Conservation (phyloP, 2,329 filamentous ascomycete genomes). For the Furcasterigmium furcatum region DNA sequence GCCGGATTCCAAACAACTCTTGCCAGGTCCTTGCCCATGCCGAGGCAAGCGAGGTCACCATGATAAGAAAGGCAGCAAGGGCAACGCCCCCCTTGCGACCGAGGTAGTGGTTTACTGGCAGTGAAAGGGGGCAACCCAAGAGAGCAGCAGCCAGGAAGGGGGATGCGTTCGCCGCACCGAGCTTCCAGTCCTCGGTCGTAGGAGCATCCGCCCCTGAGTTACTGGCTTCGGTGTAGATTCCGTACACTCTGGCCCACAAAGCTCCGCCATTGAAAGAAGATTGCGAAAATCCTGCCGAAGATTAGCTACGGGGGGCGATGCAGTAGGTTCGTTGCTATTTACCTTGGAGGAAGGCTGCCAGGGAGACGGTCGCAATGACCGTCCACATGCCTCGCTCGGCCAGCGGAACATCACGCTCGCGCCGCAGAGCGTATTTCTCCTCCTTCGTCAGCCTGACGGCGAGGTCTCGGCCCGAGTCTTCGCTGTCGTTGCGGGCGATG, state of each 20-base stretch:
- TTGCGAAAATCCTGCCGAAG: conserved; percentile 32
- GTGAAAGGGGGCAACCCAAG: conserved; percentile 32
- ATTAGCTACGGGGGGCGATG: too few species aligned
- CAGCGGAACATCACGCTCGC: conserved; percentile 33
- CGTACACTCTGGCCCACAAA: conserved; percentile 16
- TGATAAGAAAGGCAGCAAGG: conserved; percentile 32
- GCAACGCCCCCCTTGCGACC: conserved; percentile 36
- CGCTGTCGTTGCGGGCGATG: conserved; percentile 23
- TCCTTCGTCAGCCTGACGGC: conserved; percentile 25
- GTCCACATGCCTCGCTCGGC: conserved; percentile 33
- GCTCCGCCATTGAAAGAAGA: conserved; percentile 39
- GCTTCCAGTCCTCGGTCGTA: conserved; percentile 26
- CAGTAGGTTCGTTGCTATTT: too few species aligned
- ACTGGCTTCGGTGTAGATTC: conserved; percentile 4
- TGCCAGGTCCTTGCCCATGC: conserved; percentile 28
- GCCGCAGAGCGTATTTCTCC: conserved; percentile 31
- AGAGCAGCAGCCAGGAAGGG: conserved; percentile 35
- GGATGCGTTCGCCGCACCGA: conserved; percentile 34
- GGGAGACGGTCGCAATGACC: conserved; percentile 37
- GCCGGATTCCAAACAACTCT: conserved; percentile 27
- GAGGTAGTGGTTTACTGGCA: conserved; percentile 36
- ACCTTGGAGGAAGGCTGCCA: conserved; percentile 39
- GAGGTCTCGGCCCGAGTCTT: conserved; percentile 16
- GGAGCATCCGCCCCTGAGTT: background rate
- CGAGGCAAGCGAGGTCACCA: conserved; percentile 33